Evolutionary conservation across 2,329 filamentous ascomycete genomes (phyloP).

Genomic region (Zymoseptoria ardabiliae): DNA sequence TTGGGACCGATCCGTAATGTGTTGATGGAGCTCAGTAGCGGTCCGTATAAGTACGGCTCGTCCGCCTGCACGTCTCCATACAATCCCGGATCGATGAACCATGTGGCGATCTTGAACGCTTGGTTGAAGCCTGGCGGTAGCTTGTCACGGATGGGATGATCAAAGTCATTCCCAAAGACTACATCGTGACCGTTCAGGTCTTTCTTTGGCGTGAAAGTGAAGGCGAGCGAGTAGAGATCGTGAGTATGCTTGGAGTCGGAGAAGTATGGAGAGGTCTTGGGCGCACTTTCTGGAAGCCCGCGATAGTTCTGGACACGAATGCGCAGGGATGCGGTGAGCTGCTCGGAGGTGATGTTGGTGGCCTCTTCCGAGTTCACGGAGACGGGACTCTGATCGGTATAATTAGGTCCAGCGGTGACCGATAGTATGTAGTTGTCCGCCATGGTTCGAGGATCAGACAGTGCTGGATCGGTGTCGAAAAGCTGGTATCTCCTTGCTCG

Average conservation of each 20-base stretch:
- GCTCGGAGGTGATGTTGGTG: constrained; percentile 54
- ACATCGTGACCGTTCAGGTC: constrained; percentile 63
- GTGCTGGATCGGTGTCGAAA: not conserved
- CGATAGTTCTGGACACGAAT: constrained; percentile 64
- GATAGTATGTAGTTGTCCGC: constrained; percentile 69
- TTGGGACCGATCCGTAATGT: constrained; percentile 58
- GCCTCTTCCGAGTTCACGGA: constrained; percentile 64
- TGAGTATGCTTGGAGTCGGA: constrained; percentile 56
- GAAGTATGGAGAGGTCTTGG: constrained; percentile 71
- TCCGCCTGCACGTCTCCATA: constrained; percentile 88
- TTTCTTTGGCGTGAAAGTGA: constrained; percentile 67
- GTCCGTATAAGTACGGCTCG: constrained; percentile 76
- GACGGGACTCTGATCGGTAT: constrained; percentile 67
- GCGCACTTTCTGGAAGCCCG: constrained; percentile 64
- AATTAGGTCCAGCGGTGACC: constrained; percentile 72
- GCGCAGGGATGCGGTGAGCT: constrained; percentile 60
- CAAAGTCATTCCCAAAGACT: constrained; percentile 93
- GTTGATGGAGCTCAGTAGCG: constrained; percentile 74
- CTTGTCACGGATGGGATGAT: constrained; percentile 76
- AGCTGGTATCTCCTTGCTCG: not conserved
- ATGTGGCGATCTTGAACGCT: constrained; percentile 77
- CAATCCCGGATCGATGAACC: constrained; percentile 83
- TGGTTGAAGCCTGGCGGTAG: constrained; percentile 81
- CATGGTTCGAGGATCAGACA: constrained; percentile 30
- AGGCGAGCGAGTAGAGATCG: constrained; percentile 80